These are phyloP conservation scores for Mortierella sp. DNA, from an alignment of 371 early-diverging fungal species.

Conservation along the genomic window DNA sequence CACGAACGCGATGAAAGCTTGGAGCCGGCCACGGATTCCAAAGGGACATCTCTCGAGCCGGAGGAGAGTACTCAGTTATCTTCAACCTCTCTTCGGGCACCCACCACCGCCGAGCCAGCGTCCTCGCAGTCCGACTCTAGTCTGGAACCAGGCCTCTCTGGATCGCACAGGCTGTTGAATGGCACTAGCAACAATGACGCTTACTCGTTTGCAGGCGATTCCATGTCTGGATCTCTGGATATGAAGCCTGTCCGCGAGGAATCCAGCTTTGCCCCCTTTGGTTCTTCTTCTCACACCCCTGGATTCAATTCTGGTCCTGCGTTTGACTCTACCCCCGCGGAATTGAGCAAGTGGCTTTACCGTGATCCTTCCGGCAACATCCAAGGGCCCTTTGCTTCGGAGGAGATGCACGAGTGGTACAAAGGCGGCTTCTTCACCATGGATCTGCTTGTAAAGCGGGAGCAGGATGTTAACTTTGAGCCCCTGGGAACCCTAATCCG, in stretches of 20 bases:
- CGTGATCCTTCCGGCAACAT: conserved; percentile 82
- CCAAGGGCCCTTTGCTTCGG: conserved; percentile 82
- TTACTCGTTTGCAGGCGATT: background rate
- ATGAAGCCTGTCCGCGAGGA: conserved; percentile 7
- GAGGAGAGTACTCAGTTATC: conserved; percentile 51
- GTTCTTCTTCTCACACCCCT: conserved; percentile 4
- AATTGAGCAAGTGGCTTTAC: conserved; percentile 80
- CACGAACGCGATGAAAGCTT: conserved; percentile 52
- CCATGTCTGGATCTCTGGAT: conserved; percentile 9
- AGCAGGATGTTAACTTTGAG: conserved; percentile 79
- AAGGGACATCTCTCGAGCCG: conserved; percentile 70
- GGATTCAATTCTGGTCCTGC: conserved; percentile 16
- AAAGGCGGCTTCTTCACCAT: conserved; percentile 83
- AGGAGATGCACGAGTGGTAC: conserved; percentile 93
- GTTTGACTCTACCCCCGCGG: conserved; percentile 41
- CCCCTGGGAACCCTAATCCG: conserved; percentile 73
- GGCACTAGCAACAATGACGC: background rate
- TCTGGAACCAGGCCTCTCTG: background rate
- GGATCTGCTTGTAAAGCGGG: conserved; percentile 79
- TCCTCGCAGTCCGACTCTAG: background rate
- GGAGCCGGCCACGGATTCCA: conserved; percentile 61
- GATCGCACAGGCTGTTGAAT: conserved; percentile 6
- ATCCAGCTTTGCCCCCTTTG: conserved; percentile 32
- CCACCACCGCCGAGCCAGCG: background rate
- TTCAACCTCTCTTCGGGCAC: conserved; percentile 3